Conservation (phyloP, 495 filamentous ascomycete genomes). For the Lineolata rhizophorae region DNA sequence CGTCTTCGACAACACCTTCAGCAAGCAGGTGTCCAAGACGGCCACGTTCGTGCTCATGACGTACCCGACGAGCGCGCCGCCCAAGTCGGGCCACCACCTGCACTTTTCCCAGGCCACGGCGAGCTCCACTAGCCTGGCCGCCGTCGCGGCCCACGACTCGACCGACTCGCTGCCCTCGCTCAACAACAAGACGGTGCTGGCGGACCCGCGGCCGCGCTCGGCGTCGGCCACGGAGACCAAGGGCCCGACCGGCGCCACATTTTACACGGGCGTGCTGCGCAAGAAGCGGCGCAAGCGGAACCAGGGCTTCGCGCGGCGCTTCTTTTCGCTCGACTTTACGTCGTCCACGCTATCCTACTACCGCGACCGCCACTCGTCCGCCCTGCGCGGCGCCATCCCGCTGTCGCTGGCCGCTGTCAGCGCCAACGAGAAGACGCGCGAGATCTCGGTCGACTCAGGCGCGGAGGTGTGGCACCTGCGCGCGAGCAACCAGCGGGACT, state of each 20-base stretch:
- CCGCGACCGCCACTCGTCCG: conserved; percentile 74
- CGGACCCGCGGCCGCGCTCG: conserved; percentile 1
- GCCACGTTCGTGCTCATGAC: conserved; percentile 86
- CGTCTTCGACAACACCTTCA: conserved; percentile 97
- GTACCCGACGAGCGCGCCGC: conserved; percentile 66
- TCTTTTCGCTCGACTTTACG: conserved; percentile 84
- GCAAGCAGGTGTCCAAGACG: conserved; percentile 83
- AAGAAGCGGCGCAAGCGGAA: conserved; percentile 84
- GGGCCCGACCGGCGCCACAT: conserved; percentile 18
- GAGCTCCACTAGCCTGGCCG: conserved; percentile 17
- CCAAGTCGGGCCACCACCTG: conserved; percentile 53
- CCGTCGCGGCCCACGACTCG: conserved; percentile 13
- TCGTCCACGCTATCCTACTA: conserved; percentile 90
- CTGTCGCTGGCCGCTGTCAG: conserved; percentile 76
- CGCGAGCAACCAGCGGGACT: conserved; percentile 61
- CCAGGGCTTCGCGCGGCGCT: conserved; percentile 80
- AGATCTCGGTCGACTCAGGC: conserved; percentile 92
- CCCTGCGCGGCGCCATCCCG: conserved; percentile 77
- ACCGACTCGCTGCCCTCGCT: conserved; percentile 10
- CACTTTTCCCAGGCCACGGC: conserved; percentile 28
- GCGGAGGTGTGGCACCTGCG: conserved; percentile 95
- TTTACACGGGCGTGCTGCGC: conserved; percentile 60
- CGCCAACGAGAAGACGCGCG: conserved; percentile 61
- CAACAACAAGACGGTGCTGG: conserved; percentile 3
- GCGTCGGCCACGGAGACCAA: conserved; percentile 2